A percentile compares a stretch with the other conserved stretches of the same genome.
phyloP scores from a whole-genome alignment of 2,329 filamentous ascomycete genomes.

The Trichophyton simii region DNA sequence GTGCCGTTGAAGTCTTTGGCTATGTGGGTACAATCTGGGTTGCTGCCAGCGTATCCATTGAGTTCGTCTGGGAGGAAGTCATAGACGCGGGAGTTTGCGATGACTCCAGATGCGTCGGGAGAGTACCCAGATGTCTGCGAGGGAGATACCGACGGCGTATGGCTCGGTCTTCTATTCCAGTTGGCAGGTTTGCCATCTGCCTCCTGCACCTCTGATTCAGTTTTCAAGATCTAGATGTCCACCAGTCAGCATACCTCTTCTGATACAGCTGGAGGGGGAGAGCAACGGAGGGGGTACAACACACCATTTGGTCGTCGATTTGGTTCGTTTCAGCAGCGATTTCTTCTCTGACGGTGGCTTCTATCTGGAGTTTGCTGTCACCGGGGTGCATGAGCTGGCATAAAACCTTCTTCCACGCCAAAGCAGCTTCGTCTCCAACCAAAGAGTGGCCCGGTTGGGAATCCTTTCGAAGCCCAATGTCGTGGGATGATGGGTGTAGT shows the following conservation, averaged over 20 bases:
- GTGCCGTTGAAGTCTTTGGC: not conserved
- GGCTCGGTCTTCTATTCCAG: not conserved
- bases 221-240: not conserved
- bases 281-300: not conserved
- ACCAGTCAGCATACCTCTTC: not conserved
- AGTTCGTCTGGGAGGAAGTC: not conserved
- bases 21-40: not conserved
- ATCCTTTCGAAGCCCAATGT: not conserved
- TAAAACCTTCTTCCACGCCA: not conserved
- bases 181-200: not conserved
- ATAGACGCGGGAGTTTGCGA: not conserved
- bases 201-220: not conserved
- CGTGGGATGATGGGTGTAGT: not conserved
- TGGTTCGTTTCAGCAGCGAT: not conserved
- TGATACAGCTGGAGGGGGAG: not conserved
- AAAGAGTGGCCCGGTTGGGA: not conserved
- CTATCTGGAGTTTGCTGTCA: not conserved
- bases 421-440: not conserved
- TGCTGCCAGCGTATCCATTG: not conserved
- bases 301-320: not conserved
- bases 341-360: not conserved
- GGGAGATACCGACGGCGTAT: not conserved
- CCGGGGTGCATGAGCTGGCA: not conserved
- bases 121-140: not conserved
- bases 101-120: not conserved